phyloP scores from a whole-genome alignment of 371 early-diverging fungal genomes.

The Batkoa obscura region DNA sequence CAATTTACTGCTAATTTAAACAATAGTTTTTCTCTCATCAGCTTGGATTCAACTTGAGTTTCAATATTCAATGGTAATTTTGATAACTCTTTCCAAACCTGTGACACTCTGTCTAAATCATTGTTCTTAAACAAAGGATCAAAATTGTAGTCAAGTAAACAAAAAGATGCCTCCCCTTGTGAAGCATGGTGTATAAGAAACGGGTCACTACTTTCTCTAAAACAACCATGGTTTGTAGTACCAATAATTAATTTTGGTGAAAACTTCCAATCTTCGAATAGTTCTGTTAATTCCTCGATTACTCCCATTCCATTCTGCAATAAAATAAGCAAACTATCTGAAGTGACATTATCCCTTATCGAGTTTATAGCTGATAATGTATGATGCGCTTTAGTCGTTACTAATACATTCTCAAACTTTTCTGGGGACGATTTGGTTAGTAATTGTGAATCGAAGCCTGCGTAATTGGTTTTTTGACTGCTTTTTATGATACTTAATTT shows the following conservation, averaged over 20 bases:
- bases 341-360: slow-evolving; percentile 17
- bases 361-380: slow-evolving; percentile 19
- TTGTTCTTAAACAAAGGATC: background rate
- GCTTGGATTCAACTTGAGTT: slow-evolving; percentile 8
- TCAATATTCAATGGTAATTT: background rate
- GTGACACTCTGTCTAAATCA: background rate
- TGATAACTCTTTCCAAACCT: background rate
- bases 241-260: slow-evolving; percentile 14
- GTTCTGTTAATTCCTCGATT: slow-evolving; percentile 21
- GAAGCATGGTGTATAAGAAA: slow-evolving; percentile 26
- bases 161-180: slow-evolving; percentile 18
- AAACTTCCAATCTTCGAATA: too few species aligned
- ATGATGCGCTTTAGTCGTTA: slow-evolving; percentile 27
- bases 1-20: background rate
- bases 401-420: slow-evolving; percentile 11
- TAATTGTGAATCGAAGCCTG: too few species aligned
- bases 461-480: too few species aligned
- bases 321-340: slow-evolving; percentile 22
- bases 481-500: background rate
- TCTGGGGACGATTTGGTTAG: slow-evolving; percentile 1
- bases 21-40: slow-evolving; percentile 5
- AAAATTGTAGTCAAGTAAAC: slow-evolving; percentile 15
- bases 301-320: slow-evolving; percentile 46
- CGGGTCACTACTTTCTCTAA: slow-evolving; percentile 16
- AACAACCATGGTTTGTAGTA: slow-evolving; percentile 32